Conservation (phyloP, 495 filamentous ascomycete genomes). For the Penicillium egyptiacum region DNA sequence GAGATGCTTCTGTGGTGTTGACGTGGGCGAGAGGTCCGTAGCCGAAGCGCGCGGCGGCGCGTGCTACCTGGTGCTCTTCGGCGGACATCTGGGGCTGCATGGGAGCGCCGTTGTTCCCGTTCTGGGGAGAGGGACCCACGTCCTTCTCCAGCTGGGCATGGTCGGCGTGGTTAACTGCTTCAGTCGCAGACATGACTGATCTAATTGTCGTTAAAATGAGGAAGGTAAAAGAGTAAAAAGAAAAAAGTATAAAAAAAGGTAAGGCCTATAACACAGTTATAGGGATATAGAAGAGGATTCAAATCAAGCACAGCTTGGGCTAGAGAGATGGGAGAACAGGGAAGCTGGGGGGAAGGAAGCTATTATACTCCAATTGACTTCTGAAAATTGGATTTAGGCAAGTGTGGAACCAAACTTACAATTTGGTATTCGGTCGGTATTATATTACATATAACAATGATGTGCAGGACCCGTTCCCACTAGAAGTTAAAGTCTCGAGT, state of each 20-base stretch:
- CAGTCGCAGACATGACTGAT: conserved; percentile 34
- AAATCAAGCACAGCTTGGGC: conserved; percentile 27
- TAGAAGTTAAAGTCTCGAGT: conserved; percentile 16
- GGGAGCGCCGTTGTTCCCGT: conserved; percentile 16
- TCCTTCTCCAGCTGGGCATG: conserved; percentile 41
- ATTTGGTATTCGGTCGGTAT: conserved; percentile 5
- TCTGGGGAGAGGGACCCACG: conserved; percentile 18
- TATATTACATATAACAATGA: conserved; percentile 20
- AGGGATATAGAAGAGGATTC: conserved; percentile 14
- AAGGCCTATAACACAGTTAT: conserved; percentile 32
- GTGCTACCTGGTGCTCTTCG: conserved; percentile 49
- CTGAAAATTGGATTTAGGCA: conserved; percentile 8
- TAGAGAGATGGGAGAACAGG: conserved; percentile 23
- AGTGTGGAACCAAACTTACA: conserved; percentile 19
- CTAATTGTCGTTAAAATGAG: conserved; percentile 7
- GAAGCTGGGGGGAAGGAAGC: conserved; percentile 18
- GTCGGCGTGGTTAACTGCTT: conserved; percentile 24
- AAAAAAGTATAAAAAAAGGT: conserved; percentile 15
- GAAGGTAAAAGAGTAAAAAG: conserved; percentile 25
- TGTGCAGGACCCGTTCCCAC: conserved; percentile 28
- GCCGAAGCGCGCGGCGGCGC: conserved; percentile 51
- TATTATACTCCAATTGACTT: conserved; percentile 21
- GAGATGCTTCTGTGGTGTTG: conserved; percentile 59
- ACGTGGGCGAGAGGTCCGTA: conserved; percentile 68
- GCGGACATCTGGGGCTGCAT: conserved; percentile 41